phyloP scores from a whole-genome alignment of 2,329 filamentous ascomycete species.

The Botrytis deweyae region DNA sequence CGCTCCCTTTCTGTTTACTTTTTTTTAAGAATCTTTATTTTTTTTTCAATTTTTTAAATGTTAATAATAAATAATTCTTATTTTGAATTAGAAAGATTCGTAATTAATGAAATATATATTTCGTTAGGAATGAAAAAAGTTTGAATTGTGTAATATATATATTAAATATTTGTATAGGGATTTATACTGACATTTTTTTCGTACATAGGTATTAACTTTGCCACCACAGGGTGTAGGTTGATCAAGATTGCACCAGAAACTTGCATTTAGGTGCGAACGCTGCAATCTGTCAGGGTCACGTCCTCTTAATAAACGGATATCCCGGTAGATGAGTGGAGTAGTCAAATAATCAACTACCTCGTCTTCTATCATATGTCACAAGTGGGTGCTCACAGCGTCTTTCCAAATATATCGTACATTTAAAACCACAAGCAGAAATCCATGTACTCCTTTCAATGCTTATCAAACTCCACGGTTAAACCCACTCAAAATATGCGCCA shows the following conservation, averaged over 20 bases:
- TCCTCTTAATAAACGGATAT: background rate
- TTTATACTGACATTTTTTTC: too few species aligned
- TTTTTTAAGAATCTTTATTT: too few species aligned
- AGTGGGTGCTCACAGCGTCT: background rate
- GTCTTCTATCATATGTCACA: background rate
- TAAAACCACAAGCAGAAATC: background rate
- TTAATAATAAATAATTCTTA: too few species aligned
- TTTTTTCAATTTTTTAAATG: too few species aligned
- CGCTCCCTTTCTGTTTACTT: rapidly evolving
- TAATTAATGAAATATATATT: too few species aligned
- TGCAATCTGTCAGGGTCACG: background rate
- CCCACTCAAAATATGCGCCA: background rate
- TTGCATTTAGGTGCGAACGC: background rate
- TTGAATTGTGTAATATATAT: too few species aligned
- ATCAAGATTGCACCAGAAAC: background rate
- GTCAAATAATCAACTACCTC: background rate
- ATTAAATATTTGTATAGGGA: too few species aligned
- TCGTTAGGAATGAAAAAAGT: too few species aligned
- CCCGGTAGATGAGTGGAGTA: background rate
- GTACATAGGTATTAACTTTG: too few species aligned
- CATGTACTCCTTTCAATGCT: background rate
- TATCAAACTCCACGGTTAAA: background rate
- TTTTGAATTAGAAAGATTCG: too few species aligned
- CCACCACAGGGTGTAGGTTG: too few species aligned
- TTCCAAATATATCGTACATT: background rate